Evolutionary conservation across 306 rosid genomes (phyloP).

Genomic region (Lathyrus sativus): DNA sequence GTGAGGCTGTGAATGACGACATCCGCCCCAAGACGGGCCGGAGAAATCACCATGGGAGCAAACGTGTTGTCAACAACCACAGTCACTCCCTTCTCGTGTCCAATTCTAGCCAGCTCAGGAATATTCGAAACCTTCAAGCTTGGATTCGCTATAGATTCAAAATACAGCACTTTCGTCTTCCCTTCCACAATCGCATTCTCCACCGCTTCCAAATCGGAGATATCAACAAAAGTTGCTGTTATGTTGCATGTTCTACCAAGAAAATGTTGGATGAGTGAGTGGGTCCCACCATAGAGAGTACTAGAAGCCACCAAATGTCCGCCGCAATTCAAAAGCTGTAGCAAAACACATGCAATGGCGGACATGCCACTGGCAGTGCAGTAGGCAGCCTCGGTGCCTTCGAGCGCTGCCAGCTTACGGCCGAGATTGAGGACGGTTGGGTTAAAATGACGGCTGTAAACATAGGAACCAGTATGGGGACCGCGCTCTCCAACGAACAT

Average conservation of each 20-base stretch:
- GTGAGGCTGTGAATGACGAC: conserved; percentile 84
- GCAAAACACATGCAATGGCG: conserved; percentile 61
- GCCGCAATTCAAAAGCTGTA: conserved; percentile 69
- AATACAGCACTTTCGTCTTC: conserved; percentile 66
- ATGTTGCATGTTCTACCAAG: conserved; percentile 59
- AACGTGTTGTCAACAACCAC: conserved; percentile 93
- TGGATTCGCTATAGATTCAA: conserved; percentile 76
- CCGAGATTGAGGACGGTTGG: conserved; percentile 84
- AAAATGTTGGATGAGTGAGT: conserved; percentile 69
- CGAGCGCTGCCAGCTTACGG: conserved; percentile 90
- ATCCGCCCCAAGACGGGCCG: conserved; percentile 86
- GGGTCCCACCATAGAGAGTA: conserved; percentile 81
- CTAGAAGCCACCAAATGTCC: conserved; percentile 68
- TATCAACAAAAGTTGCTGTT: conserved; percentile 67
- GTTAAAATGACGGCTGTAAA: conserved; percentile 44
- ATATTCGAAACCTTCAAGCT: conserved; percentile 70
- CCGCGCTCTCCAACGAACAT: conserved; percentile 90
- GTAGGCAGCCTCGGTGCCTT: conserved; percentile 91
- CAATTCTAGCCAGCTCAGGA: conserved; percentile 65
- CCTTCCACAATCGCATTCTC: conserved; percentile 62
- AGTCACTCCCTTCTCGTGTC: conserved; percentile 63
- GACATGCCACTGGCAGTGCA: conserved; percentile 49
- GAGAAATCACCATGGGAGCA: conserved; percentile 83
- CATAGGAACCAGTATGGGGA: conserved; percentile 75
- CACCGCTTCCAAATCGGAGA: conserved; percentile 54